Percentiles rank a stretch among this genome's conserved stretches.
These are phyloP conservation scores for Backusella macrospora DNA, from an alignment of 192 early-diverging fungal genomes.

Conservation along the genomic window DNA sequence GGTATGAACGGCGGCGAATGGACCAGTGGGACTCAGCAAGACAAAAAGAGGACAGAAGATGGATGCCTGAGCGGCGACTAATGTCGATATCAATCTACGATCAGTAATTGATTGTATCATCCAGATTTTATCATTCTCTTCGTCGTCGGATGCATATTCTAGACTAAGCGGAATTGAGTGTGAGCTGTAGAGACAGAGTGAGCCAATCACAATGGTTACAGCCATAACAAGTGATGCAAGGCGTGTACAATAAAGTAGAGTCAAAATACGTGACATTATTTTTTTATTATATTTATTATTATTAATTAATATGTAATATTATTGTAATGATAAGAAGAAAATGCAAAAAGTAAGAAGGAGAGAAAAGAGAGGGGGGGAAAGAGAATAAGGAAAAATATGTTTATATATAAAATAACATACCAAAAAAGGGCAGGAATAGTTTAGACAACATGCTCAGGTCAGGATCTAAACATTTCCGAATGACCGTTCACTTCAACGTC, in stretches of 20 bases:
- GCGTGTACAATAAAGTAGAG: constrained; percentile 15
- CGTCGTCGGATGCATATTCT: background rate
- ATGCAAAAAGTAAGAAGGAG: background rate
- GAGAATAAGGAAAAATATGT: too few relatives aligned
- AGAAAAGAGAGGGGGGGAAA: background rate
- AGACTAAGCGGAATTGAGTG: background rate
- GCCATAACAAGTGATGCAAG: constrained; percentile 11
- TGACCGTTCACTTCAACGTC: constrained; percentile 16
- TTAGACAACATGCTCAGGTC: constrained; percentile 8
- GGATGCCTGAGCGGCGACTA: constrained; percentile 34
- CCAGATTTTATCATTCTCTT: background rate
- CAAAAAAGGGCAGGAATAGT: background rate
- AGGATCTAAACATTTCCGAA: constrained; percentile 14
- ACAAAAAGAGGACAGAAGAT: constrained; percentile 28
- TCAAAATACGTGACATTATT: background rate
- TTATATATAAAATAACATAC: background rate
- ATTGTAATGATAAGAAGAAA: background rate
- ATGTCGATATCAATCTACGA: constrained; percentile 28
- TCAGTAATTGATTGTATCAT: constrained; percentile 19
- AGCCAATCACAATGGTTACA: constrained; percentile 5
- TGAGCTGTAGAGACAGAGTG: constrained; percentile 20
- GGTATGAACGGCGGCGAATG: constrained; percentile 13
- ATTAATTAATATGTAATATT: background rate
- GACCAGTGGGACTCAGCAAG: constrained; percentile 9
- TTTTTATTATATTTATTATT: too few relatives aligned